Evolutionary conservation across 2,329 filamentous ascomycete species (phyloP).

Genomic region (Aspergillus fumigatus): DNA sequence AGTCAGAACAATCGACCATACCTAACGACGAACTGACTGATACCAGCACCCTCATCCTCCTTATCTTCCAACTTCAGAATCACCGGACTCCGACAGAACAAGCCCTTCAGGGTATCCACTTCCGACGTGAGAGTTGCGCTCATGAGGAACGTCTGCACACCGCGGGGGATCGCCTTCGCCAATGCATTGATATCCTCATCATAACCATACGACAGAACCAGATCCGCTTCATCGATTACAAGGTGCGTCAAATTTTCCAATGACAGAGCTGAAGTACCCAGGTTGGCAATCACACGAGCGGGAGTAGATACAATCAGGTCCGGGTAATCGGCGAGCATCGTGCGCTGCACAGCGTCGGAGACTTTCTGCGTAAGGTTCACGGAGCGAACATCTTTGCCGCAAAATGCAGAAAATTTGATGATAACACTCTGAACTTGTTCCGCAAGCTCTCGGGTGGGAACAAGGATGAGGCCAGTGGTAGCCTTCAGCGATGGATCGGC

Average conservation of each 20-base stretch:
- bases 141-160: constrained; percentile 87
- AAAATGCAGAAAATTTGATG: constrained; percentile 73
- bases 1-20: constrained; percentile 33
- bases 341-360: constrained; percentile 80
- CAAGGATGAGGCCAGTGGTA: constrained; percentile 78
- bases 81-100: constrained; percentile 79
- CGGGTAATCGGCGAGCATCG: constrained; percentile 77
- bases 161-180: constrained; percentile 71
- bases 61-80: constrained; percentile 78
- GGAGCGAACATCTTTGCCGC: constrained; percentile 73
- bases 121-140: constrained; percentile 88
- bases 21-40: constrained; percentile 85
- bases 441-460: constrained; percentile 90
- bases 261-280: constrained; percentile 67
- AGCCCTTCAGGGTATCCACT: constrained; percentile 74
- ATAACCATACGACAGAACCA: constrained; percentile 91
- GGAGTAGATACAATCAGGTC: constrained; percentile 91
- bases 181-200: constrained; percentile 82
- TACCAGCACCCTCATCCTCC: constrained; percentile 68
- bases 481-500: constrained; percentile 36
- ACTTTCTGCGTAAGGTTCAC: constrained; percentile 89
- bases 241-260: constrained; percentile 69
- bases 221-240: constrained; percentile 89
- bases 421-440: constrained; percentile 82
- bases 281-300: constrained; percentile 71